Evolutionary conservation across 2,329 filamentous ascomycete genomes (phyloP).

Genomic region (Neopestalotiopsis clavispora): DNA sequence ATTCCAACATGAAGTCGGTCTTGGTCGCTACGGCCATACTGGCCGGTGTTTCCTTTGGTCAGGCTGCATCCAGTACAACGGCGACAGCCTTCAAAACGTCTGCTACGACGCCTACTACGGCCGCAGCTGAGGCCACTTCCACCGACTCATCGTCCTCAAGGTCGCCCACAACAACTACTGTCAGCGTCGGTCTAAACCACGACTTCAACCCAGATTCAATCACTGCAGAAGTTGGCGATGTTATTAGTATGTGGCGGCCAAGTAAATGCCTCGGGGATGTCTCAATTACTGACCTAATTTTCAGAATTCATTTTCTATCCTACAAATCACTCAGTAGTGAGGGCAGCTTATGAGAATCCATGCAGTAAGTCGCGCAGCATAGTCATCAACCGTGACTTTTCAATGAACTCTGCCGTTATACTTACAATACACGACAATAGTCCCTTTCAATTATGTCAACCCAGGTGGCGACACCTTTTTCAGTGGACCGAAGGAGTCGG

Average conservation of each 20-base stretch:
- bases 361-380: background rate
- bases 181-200: conserved; percentile 7
- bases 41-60: background rate
- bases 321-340: conserved; percentile 11
- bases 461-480: conserved; percentile 13
- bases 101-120: background rate
- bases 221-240: conserved; percentile 2
- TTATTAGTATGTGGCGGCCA: background rate
- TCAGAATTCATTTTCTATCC: conserved; percentile 10
- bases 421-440: background rate
- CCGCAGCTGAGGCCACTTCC: background rate
- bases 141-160: background rate
- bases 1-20: conserved; percentile 7
- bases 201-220: conserved; percentile 9
- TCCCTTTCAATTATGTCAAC: conserved; percentile 14
- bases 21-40: conserved; percentile 8
- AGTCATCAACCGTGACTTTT: background rate
- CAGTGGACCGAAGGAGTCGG: conserved; percentile 1
- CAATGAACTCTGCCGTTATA: background rate
- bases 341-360: conserved; percentile 4
- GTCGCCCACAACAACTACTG: background rate
- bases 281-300: background rate
- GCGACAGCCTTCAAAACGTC: background rate
- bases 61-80: background rate
- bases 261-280: background rate